A percentile compares a stretch with the other conserved stretches of the same genome.
phyloP scores from a whole-genome alignment of 805 yeast species.

The Sugiyamaella americana region DNA sequence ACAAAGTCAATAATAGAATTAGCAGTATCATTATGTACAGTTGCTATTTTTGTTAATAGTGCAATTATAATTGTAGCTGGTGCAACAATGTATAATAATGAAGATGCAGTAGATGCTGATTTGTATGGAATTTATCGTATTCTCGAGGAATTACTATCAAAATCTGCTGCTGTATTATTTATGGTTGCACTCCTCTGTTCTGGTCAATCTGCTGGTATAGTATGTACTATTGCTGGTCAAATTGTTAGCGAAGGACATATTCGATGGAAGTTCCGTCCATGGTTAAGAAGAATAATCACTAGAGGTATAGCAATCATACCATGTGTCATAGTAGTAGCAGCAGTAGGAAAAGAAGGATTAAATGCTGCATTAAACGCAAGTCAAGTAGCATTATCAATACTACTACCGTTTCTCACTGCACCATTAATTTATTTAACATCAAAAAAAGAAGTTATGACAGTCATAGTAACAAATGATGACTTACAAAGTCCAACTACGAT shows the following conservation, averaged over 20 bases:
- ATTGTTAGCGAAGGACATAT: constrained; percentile 89
- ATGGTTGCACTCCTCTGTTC: constrained; percentile 83
- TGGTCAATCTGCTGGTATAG: constrained; percentile 95
- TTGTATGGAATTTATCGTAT: constrained; percentile 72
- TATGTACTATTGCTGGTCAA: constrained; percentile 90
- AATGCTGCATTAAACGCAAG: constrained; percentile 71
- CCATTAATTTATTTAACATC: constrained; percentile 82
- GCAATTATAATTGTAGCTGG: constrained; percentile 91
- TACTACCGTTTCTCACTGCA: constrained; percentile 78
- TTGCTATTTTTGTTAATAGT: constrained; percentile 88
- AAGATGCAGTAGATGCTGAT: constrained; percentile 72
- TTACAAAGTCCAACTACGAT: constrained; percentile 3
- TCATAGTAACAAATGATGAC: constrained; percentile 4
- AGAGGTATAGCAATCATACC: constrained; percentile 62
- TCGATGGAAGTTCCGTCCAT: constrained; percentile 74
- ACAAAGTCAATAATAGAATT: constrained; percentile 76
- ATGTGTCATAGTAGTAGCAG: constrained; percentile 62
- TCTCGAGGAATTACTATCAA: constrained; percentile 62
- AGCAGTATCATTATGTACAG: constrained; percentile 72
- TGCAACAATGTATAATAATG: constrained; percentile 60
- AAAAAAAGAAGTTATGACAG: constrained; percentile 57
- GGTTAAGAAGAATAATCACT: constrained; percentile 71
- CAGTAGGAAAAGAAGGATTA: constrained; percentile 69
- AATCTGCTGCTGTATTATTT: constrained; percentile 82
- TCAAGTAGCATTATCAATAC: constrained; percentile 75